A percentile compares a stretch with the other conserved stretches of the same genome.
These are phyloP conservation scores for Triticum aestivum DNA, from an alignment of 176 grass and related monocot genomes.

Conservation along the genomic window DNA sequence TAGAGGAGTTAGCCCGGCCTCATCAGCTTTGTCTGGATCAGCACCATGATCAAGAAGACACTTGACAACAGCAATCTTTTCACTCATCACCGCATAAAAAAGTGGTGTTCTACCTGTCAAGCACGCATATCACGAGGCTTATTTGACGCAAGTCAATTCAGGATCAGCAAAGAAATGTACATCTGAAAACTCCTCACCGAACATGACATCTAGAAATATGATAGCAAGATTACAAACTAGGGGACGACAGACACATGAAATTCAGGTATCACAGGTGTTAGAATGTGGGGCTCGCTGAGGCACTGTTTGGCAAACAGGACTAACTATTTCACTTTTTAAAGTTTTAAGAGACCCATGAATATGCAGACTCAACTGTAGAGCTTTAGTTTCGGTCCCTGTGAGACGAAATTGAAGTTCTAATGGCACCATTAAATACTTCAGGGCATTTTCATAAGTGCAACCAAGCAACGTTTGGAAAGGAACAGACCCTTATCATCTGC, in stretches of 20 bases:
- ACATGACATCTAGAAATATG: neutral
- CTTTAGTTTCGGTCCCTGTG: neutral
- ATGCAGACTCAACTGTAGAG: neutral
- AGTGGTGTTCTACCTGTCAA: neutral
- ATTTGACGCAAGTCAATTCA: neutral
- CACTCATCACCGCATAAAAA: neutral
- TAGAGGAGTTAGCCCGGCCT: neutral
- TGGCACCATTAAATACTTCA: neutral
- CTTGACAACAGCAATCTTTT: neutral
- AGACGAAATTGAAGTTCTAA: neutral
- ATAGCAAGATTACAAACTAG: neutral
- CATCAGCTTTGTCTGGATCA: neutral
- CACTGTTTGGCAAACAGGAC: neutral
- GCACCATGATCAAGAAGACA: neutral
- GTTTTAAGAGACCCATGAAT: neutral
- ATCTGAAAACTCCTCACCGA: neutral
- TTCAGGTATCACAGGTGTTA: neutral
- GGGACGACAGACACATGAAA: neutral
- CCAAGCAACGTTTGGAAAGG: neutral
- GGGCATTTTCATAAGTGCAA: neutral
- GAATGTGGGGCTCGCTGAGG: neutral
- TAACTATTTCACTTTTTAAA: neutral
- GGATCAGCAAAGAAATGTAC: neutral
- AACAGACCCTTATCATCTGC: neutral
- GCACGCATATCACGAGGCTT: neutral